Base-by-base conservation (phyloP, 768 basidiomycete species). In the Hirschioporus abietinus region DNA sequence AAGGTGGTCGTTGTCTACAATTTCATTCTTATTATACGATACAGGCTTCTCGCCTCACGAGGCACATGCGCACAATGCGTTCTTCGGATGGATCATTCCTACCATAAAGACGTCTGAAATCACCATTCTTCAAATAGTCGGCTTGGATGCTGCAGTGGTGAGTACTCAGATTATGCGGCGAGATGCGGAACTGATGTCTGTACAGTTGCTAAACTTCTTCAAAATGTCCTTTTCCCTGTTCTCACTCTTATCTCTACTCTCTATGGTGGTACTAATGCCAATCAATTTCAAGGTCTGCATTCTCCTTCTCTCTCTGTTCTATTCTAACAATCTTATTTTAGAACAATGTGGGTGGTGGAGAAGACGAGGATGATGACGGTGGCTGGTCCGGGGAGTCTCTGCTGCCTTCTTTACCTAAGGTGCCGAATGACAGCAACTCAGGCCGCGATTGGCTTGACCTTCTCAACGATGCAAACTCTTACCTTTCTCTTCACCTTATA, bases 21-120 rank as follows among this genome's bases (percentile, higher is more conserved):
- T 4, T 7, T 63, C 63, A 23, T 60, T 58, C 63, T 73, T 35
- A 71, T 64, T 64, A 25, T n/a, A 58, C 35, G 30, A 26, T 24
- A 5, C 72, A 95, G 94, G 90, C 1, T 96, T 96, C 79, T 96
- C 95, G 4, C 94, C 95, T 23, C 93, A 95, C 70, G 94, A 96
- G 76, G 95, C 92, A 0, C 95, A 96, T 73, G 88, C 88, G 1
- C 90, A 93, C 71, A 83, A 86, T 67, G 88, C 90, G 0, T 92
- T 97, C 79, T 95, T 97, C 77, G 95, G 95, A 26, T 99, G 97
- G 96, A 92, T 99, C 64, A 78, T 96, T 70, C 96, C 96, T 0
- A 99, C 96, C 0, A 83, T 98, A 58, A 81, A 84, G 66, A 95
- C 90, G 0, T 95, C 93, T 60, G 96, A 99, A 74, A 95, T 93